Evolutionary conservation across 345 rosid species (phyloP).

Genomic region (Eucalyptus victrix): DNA sequence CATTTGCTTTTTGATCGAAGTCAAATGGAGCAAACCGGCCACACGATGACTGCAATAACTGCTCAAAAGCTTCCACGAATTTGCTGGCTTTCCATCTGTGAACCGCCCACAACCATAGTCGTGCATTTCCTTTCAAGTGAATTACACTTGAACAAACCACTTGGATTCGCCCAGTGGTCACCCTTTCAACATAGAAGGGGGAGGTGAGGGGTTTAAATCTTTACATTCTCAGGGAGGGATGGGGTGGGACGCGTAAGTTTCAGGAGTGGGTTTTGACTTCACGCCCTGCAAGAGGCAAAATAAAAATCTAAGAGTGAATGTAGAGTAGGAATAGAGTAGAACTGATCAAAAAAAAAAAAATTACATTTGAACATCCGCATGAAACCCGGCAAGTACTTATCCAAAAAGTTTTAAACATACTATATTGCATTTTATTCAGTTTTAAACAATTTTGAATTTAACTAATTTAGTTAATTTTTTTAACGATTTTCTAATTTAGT

Average conservation of each 20-base stretch:
- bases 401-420: rapidly evolving
- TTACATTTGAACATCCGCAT: background rate
- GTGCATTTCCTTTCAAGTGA: background rate
- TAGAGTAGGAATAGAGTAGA: no score
- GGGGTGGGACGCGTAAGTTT: no score
- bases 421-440: rapidly evolving
- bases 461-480: rapidly evolving
- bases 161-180: no score
- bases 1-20: background rate
- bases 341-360: no score
- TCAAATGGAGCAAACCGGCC: background rate
- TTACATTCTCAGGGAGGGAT: no score
- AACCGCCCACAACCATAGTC: background rate
- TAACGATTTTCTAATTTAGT: rapidly evolving
- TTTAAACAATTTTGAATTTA: background rate
- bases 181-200: no score
- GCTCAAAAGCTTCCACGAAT: background rate
- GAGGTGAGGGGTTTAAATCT: no score
- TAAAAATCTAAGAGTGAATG: no score
- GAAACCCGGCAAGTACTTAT: background rate
- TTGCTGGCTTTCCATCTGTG: background rate
- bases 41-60: background rate
- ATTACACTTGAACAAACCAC: background rate
- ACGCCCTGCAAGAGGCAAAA: no score
- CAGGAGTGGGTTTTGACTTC: no score